Conservation (phyloP, 768 basidiomycete species). For the Pleurotus citrinopileatus region DNA sequence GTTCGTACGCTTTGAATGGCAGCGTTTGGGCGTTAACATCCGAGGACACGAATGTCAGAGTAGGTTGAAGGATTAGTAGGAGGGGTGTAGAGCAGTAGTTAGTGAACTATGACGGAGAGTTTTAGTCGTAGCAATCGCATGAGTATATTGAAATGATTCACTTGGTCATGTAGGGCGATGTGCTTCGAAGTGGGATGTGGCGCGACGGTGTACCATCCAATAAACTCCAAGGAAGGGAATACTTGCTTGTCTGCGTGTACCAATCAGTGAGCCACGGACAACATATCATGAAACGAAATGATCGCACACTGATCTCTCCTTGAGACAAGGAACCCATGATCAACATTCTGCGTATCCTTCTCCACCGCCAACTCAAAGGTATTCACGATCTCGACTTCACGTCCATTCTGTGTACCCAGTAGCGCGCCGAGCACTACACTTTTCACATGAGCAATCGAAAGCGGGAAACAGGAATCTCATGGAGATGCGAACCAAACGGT, state of each 20-base stretch:
- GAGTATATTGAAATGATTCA: constrained; percentile 28
- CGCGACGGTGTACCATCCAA: constrained; percentile 96
- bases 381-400: constrained; percentile 96
- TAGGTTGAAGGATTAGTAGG: constrained; percentile 72
- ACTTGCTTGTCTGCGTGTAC: constrained; percentile 84
- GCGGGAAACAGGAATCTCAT: constrained; percentile 4
- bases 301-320: constrained; percentile 82
- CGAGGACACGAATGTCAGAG: constrained; percentile 38
- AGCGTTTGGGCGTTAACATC: constrained; percentile 69
- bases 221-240: constrained; percentile 94
- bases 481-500: constrained; percentile 60
- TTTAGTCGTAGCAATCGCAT: too few relatives aligned
- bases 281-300: neutral
- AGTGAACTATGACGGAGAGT: constrained; percentile 86
- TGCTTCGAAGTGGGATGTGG: constrained; percentile 71
- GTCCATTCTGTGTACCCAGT: constrained; percentile 89
- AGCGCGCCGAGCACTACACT: constrained; percentile 84
- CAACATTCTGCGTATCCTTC: constrained; percentile 56
- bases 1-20: constrained; percentile 93
- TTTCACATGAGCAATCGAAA: neutral
- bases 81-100: constrained; percentile 86
- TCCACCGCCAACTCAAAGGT: constrained; percentile 86
- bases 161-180: constrained; percentile 85
- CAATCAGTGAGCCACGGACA: neutral
- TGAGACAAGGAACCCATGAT: constrained; percentile 78